Base-by-base conservation (phyloP, 164 flowering plant genomes). In the Macadamia integrifolia region DNA sequence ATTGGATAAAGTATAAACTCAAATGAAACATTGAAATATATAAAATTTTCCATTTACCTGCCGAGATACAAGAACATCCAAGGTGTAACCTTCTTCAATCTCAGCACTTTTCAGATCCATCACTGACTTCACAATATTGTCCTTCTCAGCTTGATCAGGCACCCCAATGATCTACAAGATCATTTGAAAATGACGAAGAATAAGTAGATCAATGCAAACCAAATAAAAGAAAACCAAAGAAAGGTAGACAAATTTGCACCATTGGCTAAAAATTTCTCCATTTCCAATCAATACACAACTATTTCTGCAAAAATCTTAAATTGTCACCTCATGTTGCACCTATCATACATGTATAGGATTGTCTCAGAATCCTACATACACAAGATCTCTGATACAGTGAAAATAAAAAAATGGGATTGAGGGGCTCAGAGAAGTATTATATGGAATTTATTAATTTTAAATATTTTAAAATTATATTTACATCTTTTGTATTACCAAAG, bases 101-200 rank as follows among this genome's bases (percentile, higher is more conserved):
- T 90, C 90, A 58, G 86, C 84, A 74, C 69, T 75, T 80, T 82
- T 88, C 64, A 93, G 81, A 66, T 83, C 76, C 88, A 87, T 83
- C 69, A 86, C 97, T n/a, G 96, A 76, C 82, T 91, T 94, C 2
- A 88, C 97, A 69, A 94, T 80, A 77, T 86, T 91, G 80, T 94
- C 98, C 78, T 90, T 90, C 80, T 91, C 98, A 40, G 96, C 90
- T 82, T 75, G 75, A 74, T 80, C 78, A 73, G 84, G 74, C 73
- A 86, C 86, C 56, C 98, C 98, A 73, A 94, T 63, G 68, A 94
- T 81, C 97, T 93, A 83, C 75, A 88, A 66, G 64, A 62, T 64
- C 17, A 73, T 64, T 43, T 60, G 28, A n/a, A 60, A 32, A 10
- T 31, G 43, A 14, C 42, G 6, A 6, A 3, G 17, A 12, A 31